These are phyloP conservation scores for Eucalyptus tenuipes DNA, from an alignment of 345 rosid species.

Conservation along the genomic window DNA sequence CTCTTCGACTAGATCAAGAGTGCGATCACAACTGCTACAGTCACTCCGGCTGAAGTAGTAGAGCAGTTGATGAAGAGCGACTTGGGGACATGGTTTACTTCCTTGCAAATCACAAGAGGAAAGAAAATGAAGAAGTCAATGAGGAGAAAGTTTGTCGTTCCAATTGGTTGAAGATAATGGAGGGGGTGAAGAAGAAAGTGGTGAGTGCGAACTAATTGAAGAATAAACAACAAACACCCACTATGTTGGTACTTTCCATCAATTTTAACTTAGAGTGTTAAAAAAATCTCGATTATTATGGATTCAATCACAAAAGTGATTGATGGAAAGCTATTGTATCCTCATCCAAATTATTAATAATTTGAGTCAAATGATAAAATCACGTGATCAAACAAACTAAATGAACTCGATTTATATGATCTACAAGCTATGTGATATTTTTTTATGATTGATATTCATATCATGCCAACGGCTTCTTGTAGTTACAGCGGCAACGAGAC, in stretches of 20 bases:
- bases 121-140: background rate
- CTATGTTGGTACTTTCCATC: too few species aligned
- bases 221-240: too few species aligned
- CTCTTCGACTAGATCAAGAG: conserved; percentile 14
- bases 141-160: too few species aligned
- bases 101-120: conserved; percentile 6
- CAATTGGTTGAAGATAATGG: background rate
- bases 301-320: background rate
- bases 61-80: conserved; percentile 30
- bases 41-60: conserved; percentile 37
- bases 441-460: too few species aligned
- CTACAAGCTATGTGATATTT: accelerated
- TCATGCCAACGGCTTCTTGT: too few species aligned
- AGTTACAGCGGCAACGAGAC: too few species aligned
- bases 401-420: too few species aligned
- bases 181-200: background rate
- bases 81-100: conserved; percentile 15
- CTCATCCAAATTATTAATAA: too few species aligned
- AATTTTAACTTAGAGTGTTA: too few species aligned
- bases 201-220: background rate
- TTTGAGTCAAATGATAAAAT: too few species aligned
- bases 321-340: too few species aligned
- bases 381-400: accelerated
- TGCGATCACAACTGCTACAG: background rate
- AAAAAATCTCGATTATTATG: too few species aligned